These are phyloP conservation scores for Tricholoma flavovirens DNA, from an alignment of 768 basidiomycete genomes.

Conservation along the genomic window DNA sequence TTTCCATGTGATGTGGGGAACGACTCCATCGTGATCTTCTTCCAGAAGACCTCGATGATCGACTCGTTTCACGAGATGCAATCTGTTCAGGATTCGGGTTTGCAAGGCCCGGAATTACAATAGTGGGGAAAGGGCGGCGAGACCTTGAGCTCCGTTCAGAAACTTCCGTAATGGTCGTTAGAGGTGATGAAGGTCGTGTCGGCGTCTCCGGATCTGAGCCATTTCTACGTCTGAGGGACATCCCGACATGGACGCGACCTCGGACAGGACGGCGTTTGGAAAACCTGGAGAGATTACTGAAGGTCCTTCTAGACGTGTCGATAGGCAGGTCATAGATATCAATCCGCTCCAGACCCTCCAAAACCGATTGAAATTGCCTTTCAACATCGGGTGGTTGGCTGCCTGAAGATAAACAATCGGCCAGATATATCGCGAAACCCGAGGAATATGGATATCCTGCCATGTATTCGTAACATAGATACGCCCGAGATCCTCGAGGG, in stretches of 20 bases:
- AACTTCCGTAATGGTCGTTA: neutral
- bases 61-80: neutral
- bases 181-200: neutral
- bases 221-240: neutral
- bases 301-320: constrained; percentile 3
- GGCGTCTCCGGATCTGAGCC: neutral
- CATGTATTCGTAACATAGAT: constrained; percentile 18
- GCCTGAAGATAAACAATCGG: constrained; percentile 12
- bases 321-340: constrained; percentile 17
- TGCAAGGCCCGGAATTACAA: neutral
- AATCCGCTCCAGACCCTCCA: constrained; percentile 15
- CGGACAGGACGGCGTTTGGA: constrained; percentile 5
- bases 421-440: constrained; percentile 20
- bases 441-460: constrained; percentile 17
- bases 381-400: constrained; percentile 6
- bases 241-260: constrained; percentile 8
- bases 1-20: neutral
- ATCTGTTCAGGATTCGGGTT: neutral
- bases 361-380: constrained; percentile 19
- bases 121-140: neutral
- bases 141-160: neutral
- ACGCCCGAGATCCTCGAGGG: constrained; percentile 7
- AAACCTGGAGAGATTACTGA: constrained; percentile 10
- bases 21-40: neutral
- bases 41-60: neutral